phyloP scores from a whole-genome alignment of 1,284 basidiomycete species.

The Schizopora paradoxa region DNA sequence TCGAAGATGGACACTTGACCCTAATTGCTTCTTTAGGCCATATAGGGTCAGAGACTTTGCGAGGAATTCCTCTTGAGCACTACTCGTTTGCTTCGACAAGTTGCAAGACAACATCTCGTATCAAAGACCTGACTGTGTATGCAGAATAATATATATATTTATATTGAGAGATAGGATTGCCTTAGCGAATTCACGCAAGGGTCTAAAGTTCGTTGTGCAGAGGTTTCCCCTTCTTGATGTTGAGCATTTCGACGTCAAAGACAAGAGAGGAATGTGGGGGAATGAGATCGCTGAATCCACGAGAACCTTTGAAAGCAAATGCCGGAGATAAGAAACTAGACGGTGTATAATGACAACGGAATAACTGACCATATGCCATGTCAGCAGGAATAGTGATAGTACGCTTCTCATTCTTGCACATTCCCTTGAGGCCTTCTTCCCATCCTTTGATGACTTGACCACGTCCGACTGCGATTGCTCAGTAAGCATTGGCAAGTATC shows the following conservation, averaged over 20 bases:
- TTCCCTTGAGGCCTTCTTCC: conserved; percentile 74
- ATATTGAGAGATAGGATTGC: too few relatives aligned
- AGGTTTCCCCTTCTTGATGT: conserved; percentile 38
- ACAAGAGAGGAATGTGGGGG: conserved; percentile 81
- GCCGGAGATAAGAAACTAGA: not conserved
- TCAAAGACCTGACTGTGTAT: too few relatives aligned
- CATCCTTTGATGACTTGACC: conserved; percentile 82
- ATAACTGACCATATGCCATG: conserved; percentile 73
- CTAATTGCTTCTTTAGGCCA: too few relatives aligned
- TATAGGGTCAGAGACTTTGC: too few relatives aligned
- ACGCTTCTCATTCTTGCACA: conserved; percentile 90
- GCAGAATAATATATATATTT: too few relatives aligned
- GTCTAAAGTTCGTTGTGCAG: too few relatives aligned
- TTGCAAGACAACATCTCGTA: too few relatives aligned
- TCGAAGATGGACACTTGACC: too few relatives aligned
- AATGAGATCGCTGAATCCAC: conserved; percentile 75
- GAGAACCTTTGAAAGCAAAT: conserved; percentile 46
- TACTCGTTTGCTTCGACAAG: too few relatives aligned
- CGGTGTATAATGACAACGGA: not conserved
- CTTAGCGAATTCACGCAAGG: too few relatives aligned
- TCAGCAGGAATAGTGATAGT: conserved; percentile 80
- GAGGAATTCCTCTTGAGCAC: too few relatives aligned
- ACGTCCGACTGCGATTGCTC: conserved; percentile 50
- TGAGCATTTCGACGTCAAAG: conserved; percentile 83
- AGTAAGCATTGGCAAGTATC: conserved; percentile 7